Base-by-base conservation (phyloP, 805 yeast species). In the Wickerhamiella lipophila region DNA sequence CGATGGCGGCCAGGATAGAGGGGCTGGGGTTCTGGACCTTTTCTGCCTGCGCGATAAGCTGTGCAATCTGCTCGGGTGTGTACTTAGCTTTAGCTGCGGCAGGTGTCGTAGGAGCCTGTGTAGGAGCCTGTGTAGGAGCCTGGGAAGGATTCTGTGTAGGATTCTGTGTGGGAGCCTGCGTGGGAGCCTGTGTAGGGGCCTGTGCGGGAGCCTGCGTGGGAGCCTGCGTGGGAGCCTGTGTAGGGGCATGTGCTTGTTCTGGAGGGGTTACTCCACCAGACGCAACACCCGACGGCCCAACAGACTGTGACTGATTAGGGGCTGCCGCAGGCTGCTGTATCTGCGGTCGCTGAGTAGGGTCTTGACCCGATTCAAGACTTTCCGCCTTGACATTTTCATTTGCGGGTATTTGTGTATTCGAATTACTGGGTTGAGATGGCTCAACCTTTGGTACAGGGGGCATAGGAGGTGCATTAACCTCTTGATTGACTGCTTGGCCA, bases 11-110 rank as follows among this genome's bases (percentile, higher is more conserved):
- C 40, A 54, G 51, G 19, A 65, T 59, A 23, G 59, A 56, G 6
- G 65, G 61, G 5, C 64, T 52, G 13, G 68, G 68, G 49, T 64
- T 65, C 22, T 56, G 57, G 39, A 64, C 64, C 48, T 62, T 62
- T 50, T 60, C 63, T 21, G 68, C 68, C 54, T 63, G 59, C 6
- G 60, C 65, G 16, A 64, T 52, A 18, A 64, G 55, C 50, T 62
- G 60, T n/a, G 63, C 56, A 50, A 64, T 63, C 36, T 63, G 54
- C 42, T 58, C 65, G 1, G 56, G 55, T 12, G 64, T 53, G 11
- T 58, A 57, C 3, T 58, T 53, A 16, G 54, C 53, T 47, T 55
- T 56, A 13, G 53, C 49, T 9, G 51, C 45, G 15, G 52, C 42
- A 6, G 25, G 55, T 8, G 52, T 29, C 5, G n/a, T 11, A 6